Evolutionary conservation across 2,329 filamentous ascomycete species (phyloP).

Genomic region (Aureobasidium sp.): DNA sequence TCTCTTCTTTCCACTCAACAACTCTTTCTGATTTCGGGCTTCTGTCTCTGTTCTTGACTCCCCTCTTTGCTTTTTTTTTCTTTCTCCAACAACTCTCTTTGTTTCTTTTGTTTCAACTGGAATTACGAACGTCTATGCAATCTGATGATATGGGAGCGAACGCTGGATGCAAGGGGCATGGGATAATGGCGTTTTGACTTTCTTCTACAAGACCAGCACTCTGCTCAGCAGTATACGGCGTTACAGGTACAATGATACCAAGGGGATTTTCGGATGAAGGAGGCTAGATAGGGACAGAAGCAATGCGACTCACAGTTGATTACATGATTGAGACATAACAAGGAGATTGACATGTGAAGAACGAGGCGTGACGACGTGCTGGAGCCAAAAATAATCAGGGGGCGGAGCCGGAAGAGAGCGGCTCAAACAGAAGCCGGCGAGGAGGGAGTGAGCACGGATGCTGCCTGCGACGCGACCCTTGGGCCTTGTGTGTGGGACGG

Average conservation of each 20-base stretch:
- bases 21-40: neutral
- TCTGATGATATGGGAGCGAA: neutral
- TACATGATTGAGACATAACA: neutral
- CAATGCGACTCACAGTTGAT: neutral
- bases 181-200: neutral
- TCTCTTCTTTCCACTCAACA: neutral
- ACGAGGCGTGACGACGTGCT: neutral
- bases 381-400: neutral
- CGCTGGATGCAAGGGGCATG: neutral
- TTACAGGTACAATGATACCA: neutral
- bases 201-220: neutral
- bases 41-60: neutral
- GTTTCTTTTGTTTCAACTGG: neutral
- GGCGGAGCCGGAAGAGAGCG: slow-evolving; percentile 6
- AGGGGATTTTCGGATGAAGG: neutral
- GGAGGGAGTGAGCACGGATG: neutral
- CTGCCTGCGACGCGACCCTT: neutral
- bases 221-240: neutral
- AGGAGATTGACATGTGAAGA: neutral
- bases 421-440: neutral
- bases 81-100: neutral
- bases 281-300: neutral
- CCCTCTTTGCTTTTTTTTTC: neutral
- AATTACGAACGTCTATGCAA: slow-evolving; percentile 6
- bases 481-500: neutral